phyloP scores from a whole-genome alignment of 2,329 filamentous ascomycete genomes.

The Claviceps spartinae region DNA sequence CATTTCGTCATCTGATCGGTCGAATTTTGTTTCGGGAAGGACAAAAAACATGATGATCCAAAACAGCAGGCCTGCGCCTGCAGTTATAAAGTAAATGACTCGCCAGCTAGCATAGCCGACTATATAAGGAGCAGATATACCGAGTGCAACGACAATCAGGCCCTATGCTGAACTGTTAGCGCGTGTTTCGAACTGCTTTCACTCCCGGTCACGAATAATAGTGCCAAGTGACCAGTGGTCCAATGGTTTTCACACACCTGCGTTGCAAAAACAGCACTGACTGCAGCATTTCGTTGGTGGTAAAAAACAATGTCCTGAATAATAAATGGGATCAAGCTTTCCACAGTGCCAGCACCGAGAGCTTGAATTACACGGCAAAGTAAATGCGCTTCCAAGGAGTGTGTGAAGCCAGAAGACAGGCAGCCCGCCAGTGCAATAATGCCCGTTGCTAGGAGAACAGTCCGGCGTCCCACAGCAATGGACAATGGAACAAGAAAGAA shows the following conservation, averaged over 20 bases:
- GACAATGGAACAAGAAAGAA: constrained; percentile 2
- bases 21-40: constrained; percentile 1
- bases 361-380: constrained; percentile 1
- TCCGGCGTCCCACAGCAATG: constrained; percentile 1
- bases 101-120: constrained; percentile 1
- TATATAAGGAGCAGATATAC: background rate
- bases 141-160: background rate
- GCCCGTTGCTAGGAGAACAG: background rate
- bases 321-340: constrained; percentile 3
- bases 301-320: constrained; percentile 3
- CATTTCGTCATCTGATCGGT: background rate
- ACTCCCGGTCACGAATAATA: background rate
- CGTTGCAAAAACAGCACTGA: constrained; percentile 1
- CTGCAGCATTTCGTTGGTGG: constrained; percentile 1
- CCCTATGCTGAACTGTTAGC: background rate
- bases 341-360: constrained; percentile 1
- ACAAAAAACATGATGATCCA: constrained; percentile 1
- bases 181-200: too few relatives aligned
- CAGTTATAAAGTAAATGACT: constrained; percentile 2
- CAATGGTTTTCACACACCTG: background rate
- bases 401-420: background rate
- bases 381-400: background rate
- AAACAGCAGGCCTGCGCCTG: background rate
- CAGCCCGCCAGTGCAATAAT: constrained; percentile 1
- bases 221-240: background rate